A percentile compares a stretch with the other conserved stretches of the same genome.
Conservation (phyloP, 2,329 filamentous ascomycete species). For the Cordyceps cicadae region DNA sequence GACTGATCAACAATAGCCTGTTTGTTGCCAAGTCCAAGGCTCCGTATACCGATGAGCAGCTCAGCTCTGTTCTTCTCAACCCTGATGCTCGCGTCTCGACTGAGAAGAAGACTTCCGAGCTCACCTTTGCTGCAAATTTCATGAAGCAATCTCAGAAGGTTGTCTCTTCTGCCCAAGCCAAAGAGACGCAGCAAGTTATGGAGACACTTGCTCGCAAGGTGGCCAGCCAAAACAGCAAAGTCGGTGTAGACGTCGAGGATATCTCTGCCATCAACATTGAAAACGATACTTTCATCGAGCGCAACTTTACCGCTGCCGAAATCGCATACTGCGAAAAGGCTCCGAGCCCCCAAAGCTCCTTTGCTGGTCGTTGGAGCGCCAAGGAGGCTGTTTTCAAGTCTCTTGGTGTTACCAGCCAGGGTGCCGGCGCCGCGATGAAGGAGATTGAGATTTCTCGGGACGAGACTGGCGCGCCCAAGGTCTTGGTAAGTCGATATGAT, state of each 20-base stretch:
- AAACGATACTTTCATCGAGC: constrained; percentile 87
- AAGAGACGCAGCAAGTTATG: constrained; percentile 66
- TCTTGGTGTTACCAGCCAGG: constrained; percentile 76
- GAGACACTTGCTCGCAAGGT: constrained; percentile 64
- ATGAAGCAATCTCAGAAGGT: constrained; percentile 56
- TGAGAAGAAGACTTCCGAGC: constrained; percentile 78
- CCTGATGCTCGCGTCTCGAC: constrained; percentile 76
- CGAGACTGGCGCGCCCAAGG: constrained; percentile 72
- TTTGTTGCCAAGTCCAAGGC: constrained; percentile 92
- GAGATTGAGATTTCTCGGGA: constrained; percentile 89
- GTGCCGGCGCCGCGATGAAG: constrained; percentile 80
- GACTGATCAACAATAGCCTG: constrained; percentile 93
- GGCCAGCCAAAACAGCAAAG: constrained; percentile 54
- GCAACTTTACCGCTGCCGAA: constrained; percentile 85
- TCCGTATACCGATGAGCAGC: constrained; percentile 82
- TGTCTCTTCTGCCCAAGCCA: constrained; percentile 38
- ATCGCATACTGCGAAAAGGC: constrained; percentile 79
- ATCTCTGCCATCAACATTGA: constrained; percentile 81
- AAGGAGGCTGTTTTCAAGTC: constrained; percentile 99
- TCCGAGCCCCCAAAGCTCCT: constrained; percentile 75
- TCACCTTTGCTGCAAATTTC: constrained; percentile 63
- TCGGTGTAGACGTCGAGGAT: constrained; percentile 91
- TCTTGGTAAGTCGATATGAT: constrained; percentile 57
- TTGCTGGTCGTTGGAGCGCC: constrained; percentile 91
- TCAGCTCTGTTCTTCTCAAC: constrained; percentile 85